Base-by-base conservation (phyloP, 306 rosid species). In the Mimosa pudica region DNA sequence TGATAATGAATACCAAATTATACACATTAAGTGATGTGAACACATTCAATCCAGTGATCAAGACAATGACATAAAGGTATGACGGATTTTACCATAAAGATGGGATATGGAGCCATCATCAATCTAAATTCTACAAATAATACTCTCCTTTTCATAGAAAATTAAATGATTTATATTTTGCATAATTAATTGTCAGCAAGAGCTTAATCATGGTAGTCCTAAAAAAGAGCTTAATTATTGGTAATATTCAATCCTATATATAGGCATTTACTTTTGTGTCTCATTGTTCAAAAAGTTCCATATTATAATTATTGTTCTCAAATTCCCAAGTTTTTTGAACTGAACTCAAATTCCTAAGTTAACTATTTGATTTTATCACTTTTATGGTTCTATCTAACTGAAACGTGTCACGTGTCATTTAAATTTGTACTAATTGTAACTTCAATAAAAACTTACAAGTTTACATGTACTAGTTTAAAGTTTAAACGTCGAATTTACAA, bases 1-100 rank as follows among this genome's bases (percentile, higher is more conserved):
- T 1, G 73, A 73, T 48, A 74, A 36, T 44, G 64, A 68, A 66
- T 55, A 42, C n/a, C 41, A 72, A 38, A 77, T 77, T 71, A 57
- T 7, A 11, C 55, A 47, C 66, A 71, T 70, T 65, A 54, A 62
- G 24, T 57, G 81, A 71, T 71, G 63, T 64, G 75, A 82, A 71
- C 74, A 14, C 3, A 62, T 62, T 62, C 18, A 62, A 51, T 62
- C 60, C 74, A 46, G 71, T 77, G 75, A 82, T 63, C 41, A 64
- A 45, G 86, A 82, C 20, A 78, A 30, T 66, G 82, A 82, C 79
- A 71, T 17, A 32, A 58, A 77, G 66, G 33, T 24, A 24, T 74
- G 8, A 4, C 47, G 13, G 7, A 32, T 62, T 42, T 32, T 9
- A 24, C 5, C 68, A 10, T 9, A 11, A 62, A 62, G 42, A 24